phyloP scores from a whole-genome alignment of 768 basidiomycete genomes.

The Leccinum broughii region DNA sequence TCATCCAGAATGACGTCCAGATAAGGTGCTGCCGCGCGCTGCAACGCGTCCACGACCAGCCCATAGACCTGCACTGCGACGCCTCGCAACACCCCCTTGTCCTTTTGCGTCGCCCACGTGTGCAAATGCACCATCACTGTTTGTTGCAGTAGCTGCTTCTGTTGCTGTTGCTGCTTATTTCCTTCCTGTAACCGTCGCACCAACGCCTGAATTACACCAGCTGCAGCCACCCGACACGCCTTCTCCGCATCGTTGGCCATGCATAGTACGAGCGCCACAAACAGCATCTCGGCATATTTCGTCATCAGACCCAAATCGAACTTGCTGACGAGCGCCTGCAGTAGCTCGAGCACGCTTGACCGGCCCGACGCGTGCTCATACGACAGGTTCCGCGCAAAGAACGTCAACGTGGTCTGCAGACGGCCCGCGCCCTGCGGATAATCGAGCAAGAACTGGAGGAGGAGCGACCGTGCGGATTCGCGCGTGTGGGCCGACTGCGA shows the following conservation, averaged over 20 bases:
- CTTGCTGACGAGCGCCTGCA: conserved; percentile 82
- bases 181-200: conserved; percentile 66
- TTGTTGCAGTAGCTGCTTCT: conserved; percentile 48
- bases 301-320: conserved; percentile 72
- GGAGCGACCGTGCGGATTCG: conserved; percentile 83
- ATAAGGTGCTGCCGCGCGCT: conserved; percentile 46
- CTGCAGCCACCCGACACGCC: conserved; percentile 87
- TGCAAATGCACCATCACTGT: conserved; percentile 70
- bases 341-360: conserved; percentile 89
- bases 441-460: conserved; percentile 93
- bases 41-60: conserved; percentile 70
- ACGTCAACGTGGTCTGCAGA: conserved; percentile 83
- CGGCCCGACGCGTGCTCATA: conserved; percentile 91
- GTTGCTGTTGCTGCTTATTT: conserved; percentile 50
- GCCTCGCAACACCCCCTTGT: conserved; percentile 60
- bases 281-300: conserved; percentile 87
- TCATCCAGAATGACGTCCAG: conserved; percentile 56
- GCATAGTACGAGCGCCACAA: conserved; percentile 89
- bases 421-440: conserved; percentile 96
- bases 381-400: conserved; percentile 88
- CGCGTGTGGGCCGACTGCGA: conserved; percentile 90
- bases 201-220: conserved; percentile 76
- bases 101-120: conserved; percentile 70
- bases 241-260: conserved; percentile 92
- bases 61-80: conserved; percentile 85